phyloP scores from a whole-genome alignment of 495 filamentous ascomycete species.

The Margaritispora aquatica region DNA sequence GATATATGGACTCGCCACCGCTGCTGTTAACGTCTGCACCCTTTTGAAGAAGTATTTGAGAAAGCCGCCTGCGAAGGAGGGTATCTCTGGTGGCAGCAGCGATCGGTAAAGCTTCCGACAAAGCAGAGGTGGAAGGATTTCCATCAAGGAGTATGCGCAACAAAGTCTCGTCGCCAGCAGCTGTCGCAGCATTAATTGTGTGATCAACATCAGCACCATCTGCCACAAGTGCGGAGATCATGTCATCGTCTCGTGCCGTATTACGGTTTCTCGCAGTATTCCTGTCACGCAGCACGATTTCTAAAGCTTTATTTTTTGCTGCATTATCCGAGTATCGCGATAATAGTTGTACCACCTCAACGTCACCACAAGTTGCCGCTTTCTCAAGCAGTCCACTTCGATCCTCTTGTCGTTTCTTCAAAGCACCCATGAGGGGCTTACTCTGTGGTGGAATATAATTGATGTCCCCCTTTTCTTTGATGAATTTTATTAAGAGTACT shows the following conservation, averaged over 20 bases:
- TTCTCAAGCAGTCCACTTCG: slow-evolving; percentile 12
- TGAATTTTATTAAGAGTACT: slow-evolving; percentile 2
- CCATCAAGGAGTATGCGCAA: slow-evolving; percentile 12
- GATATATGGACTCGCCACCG: slow-evolving; percentile 6
- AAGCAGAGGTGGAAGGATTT: background rate
- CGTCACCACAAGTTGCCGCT: slow-evolving; percentile 9
- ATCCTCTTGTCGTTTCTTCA: slow-evolving; percentile 15
- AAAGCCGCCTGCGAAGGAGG: slow-evolving; percentile 3
- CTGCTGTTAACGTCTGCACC: slow-evolving; percentile 15
- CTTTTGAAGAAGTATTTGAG: slow-evolving; percentile 10
- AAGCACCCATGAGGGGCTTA: slow-evolving; percentile 1
- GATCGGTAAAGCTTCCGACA: slow-evolving; percentile 13
- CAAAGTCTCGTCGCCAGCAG: slow-evolving; percentile 9
- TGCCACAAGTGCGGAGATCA: slow-evolving; percentile 14
- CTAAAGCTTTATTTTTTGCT: slow-evolving; percentile 4
- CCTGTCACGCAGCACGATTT: slow-evolving; percentile 11
- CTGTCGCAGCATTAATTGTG: slow-evolving; percentile 8
- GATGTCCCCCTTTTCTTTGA: slow-evolving; percentile 9
- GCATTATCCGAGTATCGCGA: slow-evolving; percentile 9
- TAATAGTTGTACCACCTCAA: slow-evolving; percentile 16
- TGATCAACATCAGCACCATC: slow-evolving; percentile 8
- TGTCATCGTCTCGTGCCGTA: slow-evolving; percentile 8
- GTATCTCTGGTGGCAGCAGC: slow-evolving; percentile 3
- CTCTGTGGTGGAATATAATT: slow-evolving; percentile 16
- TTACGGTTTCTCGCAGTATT: background rate